Percentiles rank a stretch among this genome's conserved stretches.
Evolutionary conservation across 306 rosid species (phyloP).

Genomic region (Prunus davidiana): DNA sequence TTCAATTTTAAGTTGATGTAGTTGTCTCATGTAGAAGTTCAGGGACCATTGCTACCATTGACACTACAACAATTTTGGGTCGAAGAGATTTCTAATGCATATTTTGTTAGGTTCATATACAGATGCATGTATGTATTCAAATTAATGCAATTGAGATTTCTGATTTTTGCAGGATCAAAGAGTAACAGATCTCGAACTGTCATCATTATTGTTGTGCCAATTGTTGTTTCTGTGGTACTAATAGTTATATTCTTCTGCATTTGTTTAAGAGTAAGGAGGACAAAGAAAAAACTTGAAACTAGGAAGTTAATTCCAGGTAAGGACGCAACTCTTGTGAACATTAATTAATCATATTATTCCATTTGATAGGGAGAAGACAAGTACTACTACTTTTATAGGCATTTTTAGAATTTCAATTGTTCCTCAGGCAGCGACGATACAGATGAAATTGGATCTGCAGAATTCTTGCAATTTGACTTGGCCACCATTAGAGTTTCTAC

Average conservation of each 20-base stretch:
- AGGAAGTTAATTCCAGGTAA: background rate
- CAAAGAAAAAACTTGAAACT: background rate
- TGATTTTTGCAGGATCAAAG: background rate
- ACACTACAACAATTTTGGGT: no score
- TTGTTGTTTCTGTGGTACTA: background rate
- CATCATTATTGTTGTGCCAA: background rate
- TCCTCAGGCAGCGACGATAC: background rate
- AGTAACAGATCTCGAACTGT: background rate
- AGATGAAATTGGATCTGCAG: background rate
- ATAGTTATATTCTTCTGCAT: background rate
- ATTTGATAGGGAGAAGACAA: no score
- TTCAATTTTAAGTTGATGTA: no score
- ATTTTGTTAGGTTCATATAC: no score
- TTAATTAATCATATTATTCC: background rate
- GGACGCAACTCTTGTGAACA: background rate
- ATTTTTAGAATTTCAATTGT: background rate
- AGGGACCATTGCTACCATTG: no score
- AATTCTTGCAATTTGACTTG: background rate
- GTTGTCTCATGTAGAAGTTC: no score
- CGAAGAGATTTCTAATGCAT: no score
- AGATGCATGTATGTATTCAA: background rate
- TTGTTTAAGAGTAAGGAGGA: background rate
- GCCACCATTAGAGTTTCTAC: constrained; percentile 1
- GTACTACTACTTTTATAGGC: no score
- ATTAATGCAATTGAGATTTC: background rate